Conservation (phyloP, 495 filamentous ascomycete genomes). For the Xylaria longipes region DNA sequence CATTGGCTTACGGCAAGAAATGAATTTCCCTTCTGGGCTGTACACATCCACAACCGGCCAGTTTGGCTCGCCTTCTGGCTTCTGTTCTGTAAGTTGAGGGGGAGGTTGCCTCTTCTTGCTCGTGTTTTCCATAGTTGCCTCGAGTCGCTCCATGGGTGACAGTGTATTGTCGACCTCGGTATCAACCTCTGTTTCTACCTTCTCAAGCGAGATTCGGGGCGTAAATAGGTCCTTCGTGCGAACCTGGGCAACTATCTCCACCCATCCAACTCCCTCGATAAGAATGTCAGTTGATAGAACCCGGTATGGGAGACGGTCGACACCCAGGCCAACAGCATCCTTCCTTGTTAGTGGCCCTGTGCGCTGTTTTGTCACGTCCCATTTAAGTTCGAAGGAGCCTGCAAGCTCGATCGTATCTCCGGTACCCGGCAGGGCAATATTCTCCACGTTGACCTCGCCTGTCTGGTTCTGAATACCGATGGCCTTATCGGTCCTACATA, state of each 20-base stretch:
- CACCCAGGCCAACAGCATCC: conserved; percentile 58
- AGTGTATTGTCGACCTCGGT: conserved; percentile 27
- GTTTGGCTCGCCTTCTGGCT: conserved; percentile 32
- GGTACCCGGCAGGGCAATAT: conserved; percentile 63
- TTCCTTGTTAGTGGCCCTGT: conserved; percentile 64
- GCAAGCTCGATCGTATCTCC: conserved; percentile 67
- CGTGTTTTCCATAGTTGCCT: conserved; percentile 27
- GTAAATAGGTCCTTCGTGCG: conserved; percentile 57
- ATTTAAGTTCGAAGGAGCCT: conserved; percentile 74
- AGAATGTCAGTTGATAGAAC: conserved; percentile 83
- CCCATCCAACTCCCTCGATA: conserved; percentile 90
- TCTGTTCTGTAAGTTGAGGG: conserved; percentile 13
- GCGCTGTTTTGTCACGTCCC: conserved; percentile 79
- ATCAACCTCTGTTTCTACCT: conserved; percentile 15
- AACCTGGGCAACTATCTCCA: conserved; percentile 85
- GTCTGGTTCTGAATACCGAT: conserved; percentile 66
- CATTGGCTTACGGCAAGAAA: conserved; percentile 73
- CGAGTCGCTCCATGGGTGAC: conserved; percentile 31
- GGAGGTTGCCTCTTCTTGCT: conserved; percentile 30
- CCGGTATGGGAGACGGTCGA: conserved; percentile 72
- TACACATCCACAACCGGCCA: conserved; percentile 84
- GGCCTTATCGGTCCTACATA: conserved; percentile 80
- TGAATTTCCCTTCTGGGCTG: conserved; percentile 78
- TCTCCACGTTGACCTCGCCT: conserved; percentile 59
- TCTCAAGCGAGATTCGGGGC: conserved; percentile 23